Evolutionary conservation across 768 basidiomycete species (phyloP), one percentile per base, ranked within the genome.

Genomic region (Kwoniella botswanensis): DNA sequence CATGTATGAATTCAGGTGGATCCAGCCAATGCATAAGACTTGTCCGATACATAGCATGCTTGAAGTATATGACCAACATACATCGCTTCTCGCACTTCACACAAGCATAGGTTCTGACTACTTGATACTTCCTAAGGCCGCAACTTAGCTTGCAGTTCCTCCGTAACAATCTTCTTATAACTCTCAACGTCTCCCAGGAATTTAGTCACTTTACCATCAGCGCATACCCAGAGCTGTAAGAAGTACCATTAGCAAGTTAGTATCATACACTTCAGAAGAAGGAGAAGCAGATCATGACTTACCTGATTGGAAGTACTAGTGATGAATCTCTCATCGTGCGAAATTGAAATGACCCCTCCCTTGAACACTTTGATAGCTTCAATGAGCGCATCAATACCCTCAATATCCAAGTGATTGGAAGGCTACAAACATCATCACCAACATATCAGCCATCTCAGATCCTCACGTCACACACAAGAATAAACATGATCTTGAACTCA

Each of bases 361-460:
- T 93, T 93, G 92, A 91, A 95, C 12, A 85, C 68, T 65, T 82
- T 83, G 50, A 87, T 73, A 5, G 93, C 97, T 4, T 87, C 83
- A 91, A 98, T 97, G 63, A 98, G 86, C 1, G 94, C 97, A 79
- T 99, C 97, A 63, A 98, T 87, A 88, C 96, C 96, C 89, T 93
- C 80, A n/a, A 95, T 93, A 91, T 96, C 94, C 80, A 95, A 86
- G 85, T 96, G 95, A 87, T 96, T 96, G 77, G 93, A 94, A 67
- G 94, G 94, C 91, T 91, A 74, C 26, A 59, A 43, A 18, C 35
- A 53, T 46, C 7, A 12, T 18, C 11, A 29, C 9, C 11, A 17
- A 52, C 21, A 59, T 11, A 24, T 60, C 43, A 67, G 58, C 21
- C 35, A 35, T 35, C 57, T 18, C 24, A 42, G n/a, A 18, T 18